These are phyloP conservation scores for Trichoderma atrobrunneum DNA, from an alignment of 2,329 filamentous ascomycete species.

Conservation along the genomic window DNA sequence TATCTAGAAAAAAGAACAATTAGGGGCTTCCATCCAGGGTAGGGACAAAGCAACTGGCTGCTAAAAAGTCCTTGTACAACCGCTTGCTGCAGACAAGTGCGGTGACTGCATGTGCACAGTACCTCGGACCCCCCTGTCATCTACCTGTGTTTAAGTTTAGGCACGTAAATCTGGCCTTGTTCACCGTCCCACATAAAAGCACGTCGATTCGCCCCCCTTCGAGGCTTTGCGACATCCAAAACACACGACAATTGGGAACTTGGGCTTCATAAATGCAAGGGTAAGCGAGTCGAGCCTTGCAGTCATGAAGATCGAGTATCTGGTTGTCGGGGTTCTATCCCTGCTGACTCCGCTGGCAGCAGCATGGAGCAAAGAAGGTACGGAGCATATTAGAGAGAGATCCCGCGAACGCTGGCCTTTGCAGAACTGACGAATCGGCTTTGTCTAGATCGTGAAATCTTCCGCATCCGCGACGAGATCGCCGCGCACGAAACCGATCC, in stretches of 20 bases:
- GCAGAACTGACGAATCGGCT: not conserved
- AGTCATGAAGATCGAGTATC: constrained; percentile 69
- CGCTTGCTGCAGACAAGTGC: not conserved
- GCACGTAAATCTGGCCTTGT: constrained; percentile 11
- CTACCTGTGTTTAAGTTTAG: not conserved
- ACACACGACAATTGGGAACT: constrained; percentile 1
- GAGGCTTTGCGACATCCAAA: not conserved
- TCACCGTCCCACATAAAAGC: constrained; percentile 18
- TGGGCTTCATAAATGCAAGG: constrained; percentile 7
- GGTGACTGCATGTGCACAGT: not conserved
- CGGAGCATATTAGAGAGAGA: constrained; percentile 25
- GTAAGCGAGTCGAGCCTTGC: constrained; percentile 31
- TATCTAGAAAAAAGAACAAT: not conserved
- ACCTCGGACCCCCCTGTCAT: not conserved
- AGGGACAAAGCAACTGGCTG: not conserved
- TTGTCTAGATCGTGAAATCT: constrained; percentile 86
- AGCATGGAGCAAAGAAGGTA: constrained; percentile 86
- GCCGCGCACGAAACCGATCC: constrained; percentile 70
- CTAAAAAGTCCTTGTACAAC: not conserved
- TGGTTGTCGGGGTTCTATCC: constrained; percentile 67
- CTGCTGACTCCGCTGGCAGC: constrained; percentile 64
- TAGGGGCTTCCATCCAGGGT: not conserved
- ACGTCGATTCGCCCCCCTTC: constrained; percentile 6
- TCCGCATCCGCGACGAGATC: constrained; percentile 88
- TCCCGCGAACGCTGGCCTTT: not conserved